Percentiles rank a stretch among this genome's conserved stretches.
These are phyloP conservation scores for Linderniella brevidens DNA, from an alignment of 257 asterid species.

Conservation along the genomic window DNA sequence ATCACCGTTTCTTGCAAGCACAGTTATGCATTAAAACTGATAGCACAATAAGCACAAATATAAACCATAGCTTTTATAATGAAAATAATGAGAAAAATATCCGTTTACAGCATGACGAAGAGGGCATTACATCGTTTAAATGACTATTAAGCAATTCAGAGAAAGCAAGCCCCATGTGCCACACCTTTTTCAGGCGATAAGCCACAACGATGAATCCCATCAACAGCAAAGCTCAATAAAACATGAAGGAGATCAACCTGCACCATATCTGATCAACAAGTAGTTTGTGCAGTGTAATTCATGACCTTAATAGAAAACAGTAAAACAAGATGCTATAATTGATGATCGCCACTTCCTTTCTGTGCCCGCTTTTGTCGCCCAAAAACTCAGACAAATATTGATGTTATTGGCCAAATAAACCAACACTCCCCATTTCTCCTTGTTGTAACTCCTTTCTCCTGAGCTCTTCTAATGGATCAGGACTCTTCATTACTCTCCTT, in stretches of 20 bases:
- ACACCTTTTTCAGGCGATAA: slow-evolving; percentile 41
- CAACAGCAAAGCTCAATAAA: background rate
- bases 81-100: too few species aligned
- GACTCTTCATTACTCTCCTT: slow-evolving; percentile 58
- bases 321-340: slow-evolving; percentile 1
- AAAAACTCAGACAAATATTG: slow-evolving; percentile 3
- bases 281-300: too few species aligned
- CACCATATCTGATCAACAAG: slow-evolving; percentile 16
- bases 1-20: slow-evolving; percentile 75
- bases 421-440: slow-evolving; percentile 51
- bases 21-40: slow-evolving; percentile 34
- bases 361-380: too few species aligned
- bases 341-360: too few species aligned
- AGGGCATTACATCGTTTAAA: too few species aligned
- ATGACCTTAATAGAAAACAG: slow-evolving; percentile 48
- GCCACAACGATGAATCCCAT: slow-evolving; percentile 16
- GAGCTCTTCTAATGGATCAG: slow-evolving; percentile 68
- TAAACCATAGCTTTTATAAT: background rate
- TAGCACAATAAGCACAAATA: background rate
- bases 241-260: slow-evolving; percentile 14
- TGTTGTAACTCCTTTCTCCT: slow-evolving; percentile 52
- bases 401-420: slow-evolving; percentile 58
- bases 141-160: slow-evolving; percentile 9
- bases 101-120: too few species aligned
- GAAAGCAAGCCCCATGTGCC: slow-evolving; percentile 27